Base-by-base conservation (phyloP, 805 yeast genomes). In the Wilhelminamyces savonicus region DNA sequence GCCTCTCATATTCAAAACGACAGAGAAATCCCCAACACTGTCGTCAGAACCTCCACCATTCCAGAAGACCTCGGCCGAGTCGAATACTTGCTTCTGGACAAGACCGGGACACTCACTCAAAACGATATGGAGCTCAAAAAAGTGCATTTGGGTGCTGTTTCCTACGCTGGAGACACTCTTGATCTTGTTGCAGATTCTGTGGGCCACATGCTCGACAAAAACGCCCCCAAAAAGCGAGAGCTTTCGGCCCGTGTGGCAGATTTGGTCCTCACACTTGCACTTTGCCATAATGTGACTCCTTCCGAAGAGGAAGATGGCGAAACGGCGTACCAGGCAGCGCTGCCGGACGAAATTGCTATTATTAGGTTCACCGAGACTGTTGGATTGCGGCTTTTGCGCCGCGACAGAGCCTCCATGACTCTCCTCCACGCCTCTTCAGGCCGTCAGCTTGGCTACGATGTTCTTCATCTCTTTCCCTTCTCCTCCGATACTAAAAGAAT, bases 261-360 rank as follows among this genome's bases (percentile, higher is more conserved):
- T 47, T 63, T 92, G 39, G 75, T 87, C 1, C 56, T 76, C 0
- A 83, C 96, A 2, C 65, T 92, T 29, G 95, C 97, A 0, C 62
- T 90, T n/a, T 92, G 99, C 54, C 99, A 92, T 55, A 87, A 87
- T 43, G 99, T 92, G 17, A 94, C 98, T 0, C 99, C 99, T 1
- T 78, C 94, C 0, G 73, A 64, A 21, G 54, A 57, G 11, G 92
- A 81, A 34, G 84, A 79, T 40, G 53, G 48, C 11, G 37, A 31
- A 6, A 50, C 62, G 5, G 72, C 86, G 2, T 92, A 88, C 52
- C 99, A 92, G 58, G 98, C 98, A 0, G 97, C 97, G 0, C 88
- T 97, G 0, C 99, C 99, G 0, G 99, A 92, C 62, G 99, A 92
- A 53, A 78, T 92, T 43, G 98, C 99, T 17, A 92, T 92, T 39